phyloP scores from a whole-genome alignment of 495 filamentous ascomycete genomes.

The Aspergillus ellipticus region DNA sequence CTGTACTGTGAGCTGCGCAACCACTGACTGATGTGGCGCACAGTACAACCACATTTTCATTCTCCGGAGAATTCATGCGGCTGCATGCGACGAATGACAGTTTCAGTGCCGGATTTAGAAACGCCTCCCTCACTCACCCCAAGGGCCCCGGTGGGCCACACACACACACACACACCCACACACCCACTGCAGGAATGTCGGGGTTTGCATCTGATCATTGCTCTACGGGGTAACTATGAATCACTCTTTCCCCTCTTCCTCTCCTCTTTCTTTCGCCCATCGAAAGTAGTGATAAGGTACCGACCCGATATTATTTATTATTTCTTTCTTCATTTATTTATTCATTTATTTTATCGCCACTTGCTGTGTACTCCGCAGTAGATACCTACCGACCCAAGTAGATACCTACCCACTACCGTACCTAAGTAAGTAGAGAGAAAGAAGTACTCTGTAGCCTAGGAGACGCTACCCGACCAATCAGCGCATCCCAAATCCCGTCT shows the following conservation, averaged over 20 bases:
- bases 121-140: no score
- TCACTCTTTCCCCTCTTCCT: neutral
- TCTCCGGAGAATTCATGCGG: neutral
- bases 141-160: neutral
- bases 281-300: neutral
- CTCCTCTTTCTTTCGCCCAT: neutral
- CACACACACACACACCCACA: neutral
- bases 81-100: neutral
- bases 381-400: no score
- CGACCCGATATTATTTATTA: no score
- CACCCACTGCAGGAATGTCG: no score
- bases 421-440: no score
- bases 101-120: neutral
- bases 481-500: neutral
- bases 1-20: no score
- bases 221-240: neutral
- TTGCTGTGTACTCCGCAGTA: no score
- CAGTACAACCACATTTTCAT: neutral
- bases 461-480: neutral
- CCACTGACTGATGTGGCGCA: neutral
- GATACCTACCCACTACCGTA: no score
- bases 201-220: neutral
- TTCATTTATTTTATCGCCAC: no score
- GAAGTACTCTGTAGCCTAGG: neutral
- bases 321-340: no score